These are phyloP conservation scores for Claviceps fusiformis DNA, from an alignment of 2,329 filamentous ascomycete species.

Conservation along the genomic window DNA sequence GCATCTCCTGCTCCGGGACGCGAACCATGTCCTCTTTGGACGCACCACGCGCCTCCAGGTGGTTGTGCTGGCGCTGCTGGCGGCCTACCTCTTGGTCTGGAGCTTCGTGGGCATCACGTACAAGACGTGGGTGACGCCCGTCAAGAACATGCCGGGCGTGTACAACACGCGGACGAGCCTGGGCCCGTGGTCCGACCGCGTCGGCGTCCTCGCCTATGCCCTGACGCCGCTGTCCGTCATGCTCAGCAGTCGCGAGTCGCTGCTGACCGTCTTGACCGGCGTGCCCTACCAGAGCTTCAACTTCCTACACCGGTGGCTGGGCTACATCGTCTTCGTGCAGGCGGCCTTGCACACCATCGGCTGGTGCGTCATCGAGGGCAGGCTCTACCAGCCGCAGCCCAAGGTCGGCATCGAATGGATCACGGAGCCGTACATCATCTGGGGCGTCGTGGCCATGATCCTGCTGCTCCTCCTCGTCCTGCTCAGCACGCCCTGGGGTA, in stretches of 20 bases:
- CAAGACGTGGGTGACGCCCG: conserved; percentile 55
- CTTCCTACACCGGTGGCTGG: conserved; percentile 65
- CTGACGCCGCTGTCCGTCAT: conserved; percentile 58
- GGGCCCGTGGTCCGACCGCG: conserved; percentile 54
- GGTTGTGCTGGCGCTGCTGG: conserved; percentile 41
- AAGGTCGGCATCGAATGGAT: conserved; percentile 42
- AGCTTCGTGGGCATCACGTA: conserved; percentile 57
- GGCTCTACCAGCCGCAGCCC: conserved; percentile 61
- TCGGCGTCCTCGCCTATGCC: conserved; percentile 60
- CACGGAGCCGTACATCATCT: conserved; percentile 54
- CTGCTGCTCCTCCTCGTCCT: conserved; percentile 48
- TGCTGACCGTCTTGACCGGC: conserved; percentile 56
- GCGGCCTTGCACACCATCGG: conserved; percentile 54
- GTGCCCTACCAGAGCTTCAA: conserved; percentile 66
- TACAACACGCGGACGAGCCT: conserved; percentile 53
- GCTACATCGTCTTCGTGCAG: conserved; percentile 59
- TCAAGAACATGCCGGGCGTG: conserved; percentile 38
- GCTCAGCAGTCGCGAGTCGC: conserved; percentile 53
- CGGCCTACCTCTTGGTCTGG: conserved; percentile 52
- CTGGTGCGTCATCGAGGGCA: conserved; percentile 54
- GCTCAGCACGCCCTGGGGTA: conserved; percentile 42
- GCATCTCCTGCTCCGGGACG: conserved; percentile 47
- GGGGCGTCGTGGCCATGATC: conserved; percentile 56
- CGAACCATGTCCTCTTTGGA: conserved; percentile 45
- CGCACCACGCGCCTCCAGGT: conserved; percentile 56